Percentiles rank a stretch among this genome's conserved stretches.
Evolutionary conservation across 169 alveolate species (phyloP).

Genomic region (Babesia microti): DNA sequence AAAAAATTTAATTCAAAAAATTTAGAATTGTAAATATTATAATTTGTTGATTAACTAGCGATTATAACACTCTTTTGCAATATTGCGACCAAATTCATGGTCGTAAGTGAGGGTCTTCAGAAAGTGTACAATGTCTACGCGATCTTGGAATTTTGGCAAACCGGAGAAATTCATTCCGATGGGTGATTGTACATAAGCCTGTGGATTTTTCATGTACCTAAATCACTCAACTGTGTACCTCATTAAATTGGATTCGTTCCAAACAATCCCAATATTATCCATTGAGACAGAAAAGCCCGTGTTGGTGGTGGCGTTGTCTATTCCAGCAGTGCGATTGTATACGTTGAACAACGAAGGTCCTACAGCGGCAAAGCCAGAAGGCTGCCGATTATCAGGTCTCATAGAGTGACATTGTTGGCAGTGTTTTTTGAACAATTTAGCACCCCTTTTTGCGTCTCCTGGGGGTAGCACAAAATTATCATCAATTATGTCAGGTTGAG

Average conservation of each 20-base stretch:
- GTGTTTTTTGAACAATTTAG: constrained; percentile 64
- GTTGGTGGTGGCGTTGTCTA: constrained; percentile 34
- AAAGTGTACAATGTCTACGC: constrained; percentile 65
- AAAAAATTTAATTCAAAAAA: too few relatives aligned
- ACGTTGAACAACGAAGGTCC: constrained; percentile 71
- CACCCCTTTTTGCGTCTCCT: constrained; percentile 64
- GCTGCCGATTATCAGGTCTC: constrained; percentile 65
- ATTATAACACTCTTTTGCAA: constrained; percentile 34
- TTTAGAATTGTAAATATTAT: too few relatives aligned
- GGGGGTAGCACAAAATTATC: constrained; percentile 62
- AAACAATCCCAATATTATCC: constrained; percentile 60
- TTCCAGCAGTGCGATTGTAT: constrained; percentile 65
- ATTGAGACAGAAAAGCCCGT: constrained; percentile 50
- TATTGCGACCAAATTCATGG: constrained; percentile 47
- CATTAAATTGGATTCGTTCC: constrained; percentile 69
- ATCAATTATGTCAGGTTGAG: constrained; percentile 45
- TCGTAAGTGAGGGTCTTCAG: constrained; percentile 58
- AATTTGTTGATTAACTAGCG: too few relatives aligned
- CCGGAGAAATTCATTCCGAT: constrained; percentile 66
- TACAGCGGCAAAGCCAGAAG: constrained; percentile 56
- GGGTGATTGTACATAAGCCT: constrained; percentile 42
- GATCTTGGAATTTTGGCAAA: constrained; percentile 60
- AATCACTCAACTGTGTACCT: constrained; percentile 10
- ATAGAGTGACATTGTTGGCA: constrained; percentile 72
- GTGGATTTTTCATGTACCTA: constrained; percentile 64